Evolutionary conservation across 768 basidiomycete species (phyloP), one percentile per base, ranked within the genome.

Genomic region (Rhodotorula diobovata): DNA sequence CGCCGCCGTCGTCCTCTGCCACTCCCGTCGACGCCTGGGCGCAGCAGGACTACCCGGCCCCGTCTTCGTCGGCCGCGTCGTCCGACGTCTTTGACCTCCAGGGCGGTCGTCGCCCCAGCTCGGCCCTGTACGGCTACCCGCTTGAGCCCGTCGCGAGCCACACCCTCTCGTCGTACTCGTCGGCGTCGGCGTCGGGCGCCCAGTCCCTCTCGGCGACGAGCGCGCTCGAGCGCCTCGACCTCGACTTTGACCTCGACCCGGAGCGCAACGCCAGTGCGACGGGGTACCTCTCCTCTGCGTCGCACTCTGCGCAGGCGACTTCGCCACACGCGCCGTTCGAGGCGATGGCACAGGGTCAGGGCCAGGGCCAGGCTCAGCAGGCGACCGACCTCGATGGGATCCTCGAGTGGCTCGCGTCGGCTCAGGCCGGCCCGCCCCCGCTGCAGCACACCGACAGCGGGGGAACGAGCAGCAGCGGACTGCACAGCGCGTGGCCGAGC

Each of bases 361-460:
- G 25, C 14, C 20, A 39, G 39, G 61, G 28, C 9, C 51, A 7
- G 9, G 63, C 43, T 45, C 32, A 25, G 55, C n/a, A 43, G 39
- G 43, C 46, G 56, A 66, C 65, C 18, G 65, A 66, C 15, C 56
- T 66, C 37, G 65, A 66, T 14, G 65, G 65, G 16, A 71, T 71
- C n/a, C 70, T 71, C 57, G 66, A 67, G 45, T 71, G 70, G 70
- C 66, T 71, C 61, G 57, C 65, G 37, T 67, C 66, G 32, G 54
- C 62, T 32, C 43, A 53, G 9, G 16, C 57, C 57, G 46, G 65
- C 46, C 8, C 60, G 34, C 45, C 45, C 7, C 60, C 60, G 30
- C 21, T 56, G 8, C 25, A 46, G 32, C 37, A 34, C 20, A 3
- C 45, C 35, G 43, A 6, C 34, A 10, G 28, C 2, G 8, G 23